A percentile compares a stretch with the other conserved stretches of the same genome.
phyloP scores from a whole-genome alignment of 2,329 filamentous ascomycete genomes.

The Diaporthe sp. region DNA sequence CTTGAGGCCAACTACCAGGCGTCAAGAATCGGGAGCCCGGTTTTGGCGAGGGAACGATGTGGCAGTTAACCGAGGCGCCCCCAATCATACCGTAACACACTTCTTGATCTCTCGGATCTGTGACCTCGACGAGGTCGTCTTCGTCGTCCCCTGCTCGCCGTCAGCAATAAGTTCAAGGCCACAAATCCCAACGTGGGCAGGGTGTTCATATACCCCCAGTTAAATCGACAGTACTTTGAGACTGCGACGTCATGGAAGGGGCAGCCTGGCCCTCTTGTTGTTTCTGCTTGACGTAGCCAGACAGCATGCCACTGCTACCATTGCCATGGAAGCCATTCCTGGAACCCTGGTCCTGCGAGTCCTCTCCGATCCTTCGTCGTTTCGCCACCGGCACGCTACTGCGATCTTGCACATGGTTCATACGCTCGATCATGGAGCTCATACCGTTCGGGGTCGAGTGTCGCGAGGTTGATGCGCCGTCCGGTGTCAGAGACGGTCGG shows the following conservation, averaged over 20 bases:
- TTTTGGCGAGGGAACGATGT: conserved; percentile 77
- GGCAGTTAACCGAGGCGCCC: conserved; percentile 75
- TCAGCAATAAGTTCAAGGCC: conserved; percentile 38
- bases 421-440: conserved; percentile 77
- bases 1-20: conserved; percentile 76
- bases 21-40: conserved; percentile 72
- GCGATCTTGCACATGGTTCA: conserved; percentile 82
- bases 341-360: conserved; percentile 50
- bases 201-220: conserved; percentile 60
- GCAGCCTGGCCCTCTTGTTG: conserved; percentile 57
- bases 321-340: conserved; percentile 58
- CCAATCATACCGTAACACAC: conserved; percentile 88
- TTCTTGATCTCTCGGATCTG: conserved; percentile 75
- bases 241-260: conserved; percentile 45
- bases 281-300: conserved; percentile 76
- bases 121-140: conserved; percentile 70
- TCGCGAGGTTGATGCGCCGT: conserved; percentile 6
- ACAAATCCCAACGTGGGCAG: background rate
- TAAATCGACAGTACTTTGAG: conserved; percentile 65
- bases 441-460: conserved; percentile 57
- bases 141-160: conserved; percentile 61
- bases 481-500: conserved; percentile 1
- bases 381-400: conserved; percentile 72
- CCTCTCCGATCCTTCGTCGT: conserved; percentile 70
- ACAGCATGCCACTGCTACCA: conserved; percentile 70